Percentiles rank a stretch among this genome's conserved stretches.
Evolutionary conservation across 129 eudicot genomes (phyloP).

Genomic region (Erigeron canadensis): DNA sequence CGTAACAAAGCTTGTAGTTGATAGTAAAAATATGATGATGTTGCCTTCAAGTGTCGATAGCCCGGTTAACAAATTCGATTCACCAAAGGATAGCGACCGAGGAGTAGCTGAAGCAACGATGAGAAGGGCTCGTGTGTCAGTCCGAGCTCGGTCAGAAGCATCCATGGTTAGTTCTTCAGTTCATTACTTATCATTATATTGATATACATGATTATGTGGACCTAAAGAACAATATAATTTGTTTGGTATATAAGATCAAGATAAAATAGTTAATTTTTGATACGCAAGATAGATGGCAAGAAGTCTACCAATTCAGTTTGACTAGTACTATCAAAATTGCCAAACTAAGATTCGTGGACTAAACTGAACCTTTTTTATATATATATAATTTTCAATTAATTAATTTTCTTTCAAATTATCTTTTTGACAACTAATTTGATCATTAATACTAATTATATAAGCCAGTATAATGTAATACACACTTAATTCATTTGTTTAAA

Average conservation of each 20-base stretch:
- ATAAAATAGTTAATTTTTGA: background rate
- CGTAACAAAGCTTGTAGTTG: background rate
- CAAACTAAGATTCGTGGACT: constrained; percentile 24
- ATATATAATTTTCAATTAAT: background rate
- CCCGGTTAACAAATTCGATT: constrained; percentile 2
- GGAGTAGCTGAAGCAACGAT: constrained; percentile 26
- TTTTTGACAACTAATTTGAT: background rate
- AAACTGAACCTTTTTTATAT: constrained; percentile 12
- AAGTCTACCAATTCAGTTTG: constrained; percentile 28
- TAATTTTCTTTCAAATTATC: background rate
- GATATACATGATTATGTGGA: background rate
- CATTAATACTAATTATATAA: too few species aligned
- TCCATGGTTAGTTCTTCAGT: constrained; percentile 28
- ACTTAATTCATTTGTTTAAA: too few species aligned
- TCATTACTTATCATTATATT: background rate
- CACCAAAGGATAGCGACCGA: constrained; percentile 26
- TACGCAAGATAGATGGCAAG: constrained; percentile 14
- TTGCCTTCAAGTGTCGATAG: constrained; percentile 17
- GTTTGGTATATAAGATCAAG: background rate
- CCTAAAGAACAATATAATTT: background rate
- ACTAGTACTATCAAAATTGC: constrained; percentile 26
- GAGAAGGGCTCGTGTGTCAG: constrained; percentile 51
- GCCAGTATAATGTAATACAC: background rate
- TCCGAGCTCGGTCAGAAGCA: constrained; percentile 30
- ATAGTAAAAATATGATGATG: background rate